Conservation (phyloP, 768 basidiomycete species). For the Suillus tomentosus region DNA sequence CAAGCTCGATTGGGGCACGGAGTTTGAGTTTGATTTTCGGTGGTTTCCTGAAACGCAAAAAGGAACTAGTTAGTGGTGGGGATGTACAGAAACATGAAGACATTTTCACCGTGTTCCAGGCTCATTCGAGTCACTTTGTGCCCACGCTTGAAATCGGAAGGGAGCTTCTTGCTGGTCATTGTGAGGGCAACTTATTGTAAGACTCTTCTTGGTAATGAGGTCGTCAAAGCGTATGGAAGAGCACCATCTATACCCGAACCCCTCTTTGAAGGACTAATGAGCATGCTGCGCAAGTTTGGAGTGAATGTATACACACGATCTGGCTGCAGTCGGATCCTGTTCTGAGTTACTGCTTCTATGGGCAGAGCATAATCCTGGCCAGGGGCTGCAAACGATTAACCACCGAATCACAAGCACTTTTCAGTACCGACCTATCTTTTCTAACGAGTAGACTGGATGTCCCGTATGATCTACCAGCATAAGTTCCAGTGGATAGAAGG, state of each 20-base stretch:
- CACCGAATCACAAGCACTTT: neutral
- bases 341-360: conserved; percentile 82
- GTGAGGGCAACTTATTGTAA: conserved; percentile 86
- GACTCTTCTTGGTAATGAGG: conserved; percentile 62
- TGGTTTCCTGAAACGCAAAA: conserved; percentile 56
- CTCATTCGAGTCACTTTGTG: conserved; percentile 70
- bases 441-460: conserved; percentile 75
- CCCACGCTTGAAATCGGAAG: conserved; percentile 94
- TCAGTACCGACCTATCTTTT: conserved; percentile 68
- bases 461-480: conserved; percentile 86
- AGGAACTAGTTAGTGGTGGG: neutral
- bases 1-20: conserved; percentile 91
- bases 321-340: conserved; percentile 84
- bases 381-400: conserved; percentile 49
- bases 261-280: conserved; percentile 53
- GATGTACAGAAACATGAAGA: neutral
- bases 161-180: conserved; percentile 79
- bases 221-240: conserved; percentile 88
- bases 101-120: conserved; percentile 51
- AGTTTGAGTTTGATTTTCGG: conserved; percentile 86
- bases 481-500: conserved; percentile 89
- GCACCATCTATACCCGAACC: conserved; percentile 97
- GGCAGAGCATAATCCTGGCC: conserved; percentile 89
- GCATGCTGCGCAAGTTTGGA: neutral
- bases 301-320: conserved; percentile 64